Percentiles rank a stretch among this genome's conserved stretches.
Evolutionary conservation across 2,329 filamentous ascomycete genomes (phyloP).

Genomic region (Aspergillus jensenii): DNA sequence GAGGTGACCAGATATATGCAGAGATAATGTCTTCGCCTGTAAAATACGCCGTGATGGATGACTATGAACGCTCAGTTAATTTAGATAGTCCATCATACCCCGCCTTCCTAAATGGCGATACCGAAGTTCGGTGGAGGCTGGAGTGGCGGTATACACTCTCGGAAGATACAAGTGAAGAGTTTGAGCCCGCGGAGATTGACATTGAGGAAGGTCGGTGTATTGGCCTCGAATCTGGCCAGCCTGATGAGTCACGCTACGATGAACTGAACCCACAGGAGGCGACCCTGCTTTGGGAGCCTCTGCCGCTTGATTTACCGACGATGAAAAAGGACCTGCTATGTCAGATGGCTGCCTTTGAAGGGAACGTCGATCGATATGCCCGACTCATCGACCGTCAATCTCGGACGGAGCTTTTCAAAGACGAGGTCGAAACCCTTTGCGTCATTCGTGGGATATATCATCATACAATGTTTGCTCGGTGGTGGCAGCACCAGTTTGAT

Average conservation of each 20-base stretch:
- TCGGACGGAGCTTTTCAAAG: neutral
- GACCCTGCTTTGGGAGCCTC: neutral
- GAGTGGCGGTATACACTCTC: neutral
- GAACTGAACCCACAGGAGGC: neutral
- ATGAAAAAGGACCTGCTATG: conserved; percentile 5
- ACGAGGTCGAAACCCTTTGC: conserved; percentile 5
- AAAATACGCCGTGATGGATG: conserved; percentile 17
- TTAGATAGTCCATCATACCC: conserved; percentile 8
- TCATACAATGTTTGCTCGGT: conserved; percentile 21
- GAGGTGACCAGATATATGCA: conserved; percentile 13
- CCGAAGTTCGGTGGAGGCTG: conserved; percentile 16
- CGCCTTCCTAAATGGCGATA: conserved; percentile 19
- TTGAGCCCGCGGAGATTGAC: neutral
- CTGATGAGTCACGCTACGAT: neutral
- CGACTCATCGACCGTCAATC: neutral
- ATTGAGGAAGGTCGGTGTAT: neutral
- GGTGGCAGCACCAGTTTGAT: conserved; percentile 14
- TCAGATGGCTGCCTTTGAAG: conserved; percentile 9
- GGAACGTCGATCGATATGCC: neutral
- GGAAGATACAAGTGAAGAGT: neutral
- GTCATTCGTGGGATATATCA: conserved; percentile 24
- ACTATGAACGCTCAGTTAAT: conserved; percentile 14
- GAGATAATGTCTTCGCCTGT: conserved; percentile 13
- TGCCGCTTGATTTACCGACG: conserved; percentile 9
- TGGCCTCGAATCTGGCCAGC: neutral